These are phyloP conservation scores for Tricladium varicosporioides DNA, from an alignment of 2,329 filamentous ascomycete species.

Conservation along the genomic window DNA sequence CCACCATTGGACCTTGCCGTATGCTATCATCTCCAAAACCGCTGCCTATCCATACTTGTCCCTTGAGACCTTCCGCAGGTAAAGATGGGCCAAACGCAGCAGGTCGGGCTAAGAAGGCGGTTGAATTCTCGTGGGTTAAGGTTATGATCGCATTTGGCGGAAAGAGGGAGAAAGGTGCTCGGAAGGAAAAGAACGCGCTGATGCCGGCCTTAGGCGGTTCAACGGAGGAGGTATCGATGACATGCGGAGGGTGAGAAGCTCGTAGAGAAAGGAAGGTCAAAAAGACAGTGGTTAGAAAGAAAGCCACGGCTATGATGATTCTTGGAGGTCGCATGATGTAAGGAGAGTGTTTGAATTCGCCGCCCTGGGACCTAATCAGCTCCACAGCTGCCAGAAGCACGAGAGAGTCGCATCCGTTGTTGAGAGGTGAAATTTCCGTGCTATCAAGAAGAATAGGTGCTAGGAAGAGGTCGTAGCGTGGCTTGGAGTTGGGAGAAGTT, in stretches of 20 bases:
- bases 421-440: background rate
- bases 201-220: slow-evolving; percentile 40
- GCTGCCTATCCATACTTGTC: slow-evolving; percentile 89
- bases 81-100: slow-evolving; percentile 88
- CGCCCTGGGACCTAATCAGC: slow-evolving; percentile 28
- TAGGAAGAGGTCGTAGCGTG: background rate
- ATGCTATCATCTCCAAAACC: slow-evolving; percentile 81
- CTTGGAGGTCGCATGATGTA: slow-evolving; percentile 35
- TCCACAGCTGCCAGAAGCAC: slow-evolving; percentile 23
- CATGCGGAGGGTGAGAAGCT: slow-evolving; percentile 26
- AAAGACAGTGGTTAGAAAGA: slow-evolving; percentile 31
- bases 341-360: slow-evolving; percentile 13
- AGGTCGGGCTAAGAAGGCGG: slow-evolving; percentile 89
- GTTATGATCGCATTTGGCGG: slow-evolving; percentile 94
- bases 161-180: slow-evolving; percentile 81
- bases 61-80: slow-evolving; percentile 74
- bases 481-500: background rate
- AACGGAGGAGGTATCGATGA: slow-evolving; percentile 18
- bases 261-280: slow-evolving; percentile 32
- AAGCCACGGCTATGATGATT: slow-evolving; percentile 32
- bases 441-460: background rate
- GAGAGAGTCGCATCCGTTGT: slow-evolving; percentile 24
- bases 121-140: slow-evolving; percentile 96
- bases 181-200: slow-evolving; percentile 65
- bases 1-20: slow-evolving; percentile 51